Conservation (phyloP, 1,139 yeast genomes). For the Suhomyces coccinellae region DNA sequence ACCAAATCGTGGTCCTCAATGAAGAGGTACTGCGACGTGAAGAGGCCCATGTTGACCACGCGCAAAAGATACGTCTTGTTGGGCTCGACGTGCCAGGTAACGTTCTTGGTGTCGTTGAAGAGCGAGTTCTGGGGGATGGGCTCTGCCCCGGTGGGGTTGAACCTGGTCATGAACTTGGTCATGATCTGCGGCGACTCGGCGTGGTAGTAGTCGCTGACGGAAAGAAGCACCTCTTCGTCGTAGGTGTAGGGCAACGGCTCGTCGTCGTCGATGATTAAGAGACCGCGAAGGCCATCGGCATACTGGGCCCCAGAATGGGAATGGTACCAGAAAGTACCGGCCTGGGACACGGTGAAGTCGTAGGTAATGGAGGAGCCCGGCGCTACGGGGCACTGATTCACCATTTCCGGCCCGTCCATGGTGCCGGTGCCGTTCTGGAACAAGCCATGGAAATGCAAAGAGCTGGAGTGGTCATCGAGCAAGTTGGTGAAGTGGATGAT, state of each 20-base stretch:
- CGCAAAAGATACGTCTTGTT: slow-evolving; percentile 64
- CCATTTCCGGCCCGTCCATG: slow-evolving; percentile 80
- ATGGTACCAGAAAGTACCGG: slow-evolving; percentile 81
- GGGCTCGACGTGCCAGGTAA: slow-evolving; percentile 57
- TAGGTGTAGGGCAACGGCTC: slow-evolving; percentile 54
- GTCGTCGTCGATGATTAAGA: slow-evolving; percentile 64
- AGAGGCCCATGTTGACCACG: slow-evolving; percentile 65
- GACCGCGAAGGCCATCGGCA: slow-evolving; percentile 77
- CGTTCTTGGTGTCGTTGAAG: slow-evolving; percentile 63
- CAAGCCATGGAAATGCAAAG: slow-evolving; percentile 77
- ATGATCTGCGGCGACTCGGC: slow-evolving; percentile 45
- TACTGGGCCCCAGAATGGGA: slow-evolving; percentile 78
- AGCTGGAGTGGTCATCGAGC: slow-evolving; percentile 53
- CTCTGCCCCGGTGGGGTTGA: slow-evolving; percentile 82
- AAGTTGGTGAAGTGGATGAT: slow-evolving; percentile 59
- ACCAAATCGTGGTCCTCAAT: slow-evolving; percentile 68
- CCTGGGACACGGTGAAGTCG: slow-evolving; percentile 66
- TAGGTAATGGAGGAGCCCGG: slow-evolving; percentile 64
- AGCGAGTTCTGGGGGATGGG: slow-evolving; percentile 70
- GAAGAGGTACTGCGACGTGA: slow-evolving; percentile 68
- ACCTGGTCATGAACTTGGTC: slow-evolving; percentile 53
- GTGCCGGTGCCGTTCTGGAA: slow-evolving; percentile 59
- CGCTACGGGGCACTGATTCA: slow-evolving; percentile 76
- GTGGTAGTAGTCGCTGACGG: slow-evolving; percentile 66
- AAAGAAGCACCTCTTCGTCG: slow-evolving; percentile 60